Evolutionary conservation across 805 yeast species (phyloP), one percentile per base, ranked within the genome.

Genomic region (Jamesozyma gamospora): DNA sequence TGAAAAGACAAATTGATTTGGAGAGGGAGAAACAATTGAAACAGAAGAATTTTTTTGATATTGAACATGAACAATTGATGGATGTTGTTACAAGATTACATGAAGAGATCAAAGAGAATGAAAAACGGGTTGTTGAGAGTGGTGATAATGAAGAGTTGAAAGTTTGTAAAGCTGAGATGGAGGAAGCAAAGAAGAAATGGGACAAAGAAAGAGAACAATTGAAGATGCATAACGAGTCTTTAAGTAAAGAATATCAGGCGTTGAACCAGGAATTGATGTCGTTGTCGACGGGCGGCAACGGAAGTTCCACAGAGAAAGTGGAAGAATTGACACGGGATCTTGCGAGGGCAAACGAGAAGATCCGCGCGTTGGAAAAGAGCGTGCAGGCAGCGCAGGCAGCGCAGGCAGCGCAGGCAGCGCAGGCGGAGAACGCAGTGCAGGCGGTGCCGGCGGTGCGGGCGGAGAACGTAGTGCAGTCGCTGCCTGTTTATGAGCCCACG

Each of bases 1-100:
- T 60, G 33, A 51, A 50, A 37, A 43, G 46, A 12, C 54, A 56
- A 36, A 32, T 58, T 33, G 41, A 44, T 4, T 36, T 33, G 48
- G 63, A 50, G 45, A 50, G 41, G 45, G 53, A 44, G 35, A 51
- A 41, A 41, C 59, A 42, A 37, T 34, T 51, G 4, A 51, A 51
- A 34, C 52, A 49, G 35, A 53, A 55, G 37, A 51, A 50, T 32
- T 56, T 44, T 29, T 48, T 53, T 30, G 57, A 53, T 14, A 42
- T 44, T 5, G 63, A 53, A 28, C 60, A 61, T 38, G 57, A 57
- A 34, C 58, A 59, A 36, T 40, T 59, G 5, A 43, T 56, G 24
- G 53, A 53, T 3, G 63, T 55, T n/a, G 56, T 58, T 4, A 60
- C 56, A 28, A 53, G 52, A 27, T 41, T 63, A 16, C 60, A 55